Evolutionary conservation across 164 flowering plant species (phyloP), one percentile per base, ranked within the genome.

Genomic region (Taxillus chinensis): DNA sequence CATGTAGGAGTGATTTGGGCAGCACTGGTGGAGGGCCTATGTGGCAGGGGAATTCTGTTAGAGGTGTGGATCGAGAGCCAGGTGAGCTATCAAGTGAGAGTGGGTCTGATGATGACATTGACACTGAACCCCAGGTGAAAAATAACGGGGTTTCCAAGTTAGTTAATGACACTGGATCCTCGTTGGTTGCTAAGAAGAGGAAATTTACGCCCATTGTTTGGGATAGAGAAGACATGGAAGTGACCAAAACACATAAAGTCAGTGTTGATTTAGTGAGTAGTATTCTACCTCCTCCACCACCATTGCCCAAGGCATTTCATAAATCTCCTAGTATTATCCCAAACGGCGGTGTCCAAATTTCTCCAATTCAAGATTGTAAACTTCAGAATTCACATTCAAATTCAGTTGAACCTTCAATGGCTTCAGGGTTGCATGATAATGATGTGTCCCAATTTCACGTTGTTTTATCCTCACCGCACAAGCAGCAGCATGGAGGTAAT

Each of bases 11-110:
- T 72, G 79, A 71, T 68, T 77, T 82, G 0, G 83, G 82, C 3
- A 73, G 85, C 61, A 75, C 77, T 71, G 68, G 79, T 61, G 74
- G 70, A 53, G 71, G 79, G 45, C 73, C 71, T 2, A 70, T 68
- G 67, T 63, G 53, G 16, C 39, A 71, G 64, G 82, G 65, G 14
- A 55, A 68, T 61, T 62, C 77, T 3, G 74, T 48, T 51, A 83
- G 73, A 57, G 57, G 60, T 9, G 57, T 64, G 8, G 92, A 86
- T 42, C 74, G 81, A 52, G 96, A 89, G 70, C 89, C 92, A 9
- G 96, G 96, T 45, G 98, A 89, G 68, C 67, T 92, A 64, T 86
- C 92, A 0, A 87, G 92, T 75, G 96, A 86, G 64, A 85, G 87
- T 79, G 98, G 87, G 43, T 89, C 93, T 59, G 96, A 89, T 67